Evolutionary conservation across 2,329 filamentous ascomycete species (phyloP), one percentile per base, ranked within the genome.

Genomic region (Pseudodiploospora longispora): DNA sequence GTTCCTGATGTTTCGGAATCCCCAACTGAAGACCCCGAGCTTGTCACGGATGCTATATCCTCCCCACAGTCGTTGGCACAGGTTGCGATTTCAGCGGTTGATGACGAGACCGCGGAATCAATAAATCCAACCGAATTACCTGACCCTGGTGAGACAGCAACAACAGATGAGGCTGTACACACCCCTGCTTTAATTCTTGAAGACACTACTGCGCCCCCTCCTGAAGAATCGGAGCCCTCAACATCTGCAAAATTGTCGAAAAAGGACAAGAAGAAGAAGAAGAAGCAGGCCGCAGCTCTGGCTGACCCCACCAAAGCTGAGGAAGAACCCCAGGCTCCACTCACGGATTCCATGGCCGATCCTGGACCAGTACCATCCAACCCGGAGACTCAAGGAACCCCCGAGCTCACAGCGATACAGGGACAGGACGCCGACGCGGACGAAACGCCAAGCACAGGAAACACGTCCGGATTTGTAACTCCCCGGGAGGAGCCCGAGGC

Each of bases 241-340:
- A 38, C 43, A 30, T 35, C 57, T n/a, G 48, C 47, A 5, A 63
- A 59, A 40, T 36, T 56, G 29, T 61, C 61, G 10, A 63, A 63
- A 50, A 65, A 61, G 46, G 59, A 62, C 2, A 64, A 59, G 46
- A 63, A 59, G 42, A 63, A 55, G 49, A 59, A 59, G 40, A 63
- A 58, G 54, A 63, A 62, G 48, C 56, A 55, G 47, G 44, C 50
- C 6, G 51, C 45, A 19, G 19, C 19, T 19, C 40, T 55, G 8
- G 53, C 55, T 36, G 55, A 55, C 30, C 37, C 42, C 12, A 43
- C 40, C 30, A 51, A 50, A 41, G 41, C 47, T 4, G 33, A 6
- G 32, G 52, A 50, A 27, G 51, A 52, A 42, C 49, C 38, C 27
- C 42, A 49, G 37, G 46, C 42, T 28, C 30, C 47, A 36, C 40